Percentiles rank a stretch among this genome's conserved stretches.
Evolutionary conservation across 2,329 filamentous ascomycete species (phyloP).

Genomic region (Calonectria pauciramosa): DNA sequence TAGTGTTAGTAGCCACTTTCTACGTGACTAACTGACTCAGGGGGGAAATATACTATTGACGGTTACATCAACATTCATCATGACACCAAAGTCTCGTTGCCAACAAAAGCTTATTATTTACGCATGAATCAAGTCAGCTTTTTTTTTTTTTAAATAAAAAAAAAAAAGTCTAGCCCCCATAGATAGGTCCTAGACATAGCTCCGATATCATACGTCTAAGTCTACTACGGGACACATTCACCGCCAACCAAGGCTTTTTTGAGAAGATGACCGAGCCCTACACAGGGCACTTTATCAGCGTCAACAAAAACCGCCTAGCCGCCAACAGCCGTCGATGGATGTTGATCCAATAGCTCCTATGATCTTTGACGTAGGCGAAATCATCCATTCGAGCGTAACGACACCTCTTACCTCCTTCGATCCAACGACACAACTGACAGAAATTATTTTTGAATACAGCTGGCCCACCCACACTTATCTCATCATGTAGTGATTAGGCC

Average conservation of each 20-base stretch:
- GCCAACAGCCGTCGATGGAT: neutral
- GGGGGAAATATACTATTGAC: neutral
- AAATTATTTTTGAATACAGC: neutral
- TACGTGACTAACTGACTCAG: neutral
- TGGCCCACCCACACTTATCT: neutral
- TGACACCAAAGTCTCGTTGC: neutral
- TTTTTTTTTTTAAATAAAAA: no score
- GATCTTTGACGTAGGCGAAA: neutral
- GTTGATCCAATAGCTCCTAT: neutral
- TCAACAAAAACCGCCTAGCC: neutral
- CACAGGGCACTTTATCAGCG: neutral
- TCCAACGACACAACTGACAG: neutral
- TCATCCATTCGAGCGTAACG: neutral
- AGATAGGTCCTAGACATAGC: neutral
- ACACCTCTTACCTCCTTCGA: neutral
- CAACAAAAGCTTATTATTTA: neutral
- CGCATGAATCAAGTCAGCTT: neutral
- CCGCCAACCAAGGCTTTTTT: neutral
- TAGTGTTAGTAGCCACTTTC: neutral
- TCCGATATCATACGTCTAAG: neutral
- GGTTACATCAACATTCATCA: neutral
- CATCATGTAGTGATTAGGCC: neutral
- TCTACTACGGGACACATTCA: neutral
- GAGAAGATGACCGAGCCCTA: neutral
- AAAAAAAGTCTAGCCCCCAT: neutral